Conservation (phyloP, 441 rosid genomes). For the Mallotus repandus region DNA sequence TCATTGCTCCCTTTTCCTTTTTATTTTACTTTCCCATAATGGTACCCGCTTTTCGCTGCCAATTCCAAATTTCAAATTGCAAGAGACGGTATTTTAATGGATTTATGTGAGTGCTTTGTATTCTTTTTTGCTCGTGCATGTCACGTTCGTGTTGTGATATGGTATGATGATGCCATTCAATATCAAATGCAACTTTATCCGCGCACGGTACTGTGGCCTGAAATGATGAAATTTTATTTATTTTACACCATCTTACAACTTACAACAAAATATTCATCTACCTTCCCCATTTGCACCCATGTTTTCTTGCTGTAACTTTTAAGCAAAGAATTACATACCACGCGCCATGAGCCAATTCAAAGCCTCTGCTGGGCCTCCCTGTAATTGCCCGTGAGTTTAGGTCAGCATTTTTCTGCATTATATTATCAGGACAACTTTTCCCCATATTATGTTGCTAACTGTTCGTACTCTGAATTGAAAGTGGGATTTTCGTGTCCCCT, state of each 20-base stretch:
- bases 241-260: neutral
- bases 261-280: neutral
- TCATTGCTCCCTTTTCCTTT: neutral
- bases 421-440: neutral
- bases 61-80: conserved; percentile 8
- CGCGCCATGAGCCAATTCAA: conserved; percentile 7
- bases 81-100: neutral
- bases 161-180: neutral
- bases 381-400: conserved; percentile 13
- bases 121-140: neutral
- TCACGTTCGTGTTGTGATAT: neutral
- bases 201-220: too few relatives aligned
- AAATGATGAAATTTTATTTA: too few relatives aligned
- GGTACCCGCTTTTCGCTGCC: neutral
- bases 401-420: neutral
- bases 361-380: conserved; percentile 14
- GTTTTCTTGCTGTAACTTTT: conserved; percentile 12
- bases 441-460: neutral
- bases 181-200: neutral
- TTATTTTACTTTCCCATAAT: neutral
- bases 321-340: conserved; percentile 8
- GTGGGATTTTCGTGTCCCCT: conserved; percentile 14
- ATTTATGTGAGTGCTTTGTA: neutral
- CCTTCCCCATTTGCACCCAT: too few relatives aligned
- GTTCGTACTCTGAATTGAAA: neutral